Evolutionary conservation across 2,329 filamentous ascomycete species (phyloP), one percentile per base, ranked within the genome.

Genomic region (Xylariaceae sp.): DNA sequence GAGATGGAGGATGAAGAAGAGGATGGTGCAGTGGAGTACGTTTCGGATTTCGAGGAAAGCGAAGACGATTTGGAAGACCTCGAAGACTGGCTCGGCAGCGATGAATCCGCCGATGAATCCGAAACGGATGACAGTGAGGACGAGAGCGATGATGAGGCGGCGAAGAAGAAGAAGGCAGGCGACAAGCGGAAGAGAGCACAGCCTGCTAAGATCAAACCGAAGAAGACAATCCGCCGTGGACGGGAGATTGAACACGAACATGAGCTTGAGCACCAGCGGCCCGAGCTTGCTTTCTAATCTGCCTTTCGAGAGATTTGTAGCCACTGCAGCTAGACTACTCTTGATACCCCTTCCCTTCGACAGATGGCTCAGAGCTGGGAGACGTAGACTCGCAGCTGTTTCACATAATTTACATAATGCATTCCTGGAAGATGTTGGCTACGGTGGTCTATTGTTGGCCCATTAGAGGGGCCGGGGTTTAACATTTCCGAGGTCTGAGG

Each of bases 51-150:
- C 54, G 91, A 91, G 46, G 90, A 89, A 68, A 88, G 87, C 62
- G 88, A 91, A 57, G 87, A 89, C 54, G 88, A 90, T 62, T 74
- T 89, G 26, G 84, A 80, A 51, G 88, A 91, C 67, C 81, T 97
- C 49, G 89, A 97, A 72, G 92, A 97, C 68, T 97, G 92, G 92
- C 78, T 96, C 48, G 91, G 86, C 64, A 89, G 84, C 58, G 87
- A 83, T 4, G 80, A 79, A 4, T 79, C 79, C 2, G 78, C 77
- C 6, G 76, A 78, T n/a, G 81, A 81, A 8, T 76, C 79, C 2
- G 80, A 80, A 1, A 81, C 81, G 3, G 79, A 81, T 2, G 80
- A 79, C 12, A 78, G 77, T 26, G 81, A 84, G 9, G 58, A 81
- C 1, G 79, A 79, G 9, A 78, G 76, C 26, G 81, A 84, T 9